Base-by-base conservation (phyloP, 2,329 filamentous ascomycete genomes). In the Thyridium curvatum region DNA sequence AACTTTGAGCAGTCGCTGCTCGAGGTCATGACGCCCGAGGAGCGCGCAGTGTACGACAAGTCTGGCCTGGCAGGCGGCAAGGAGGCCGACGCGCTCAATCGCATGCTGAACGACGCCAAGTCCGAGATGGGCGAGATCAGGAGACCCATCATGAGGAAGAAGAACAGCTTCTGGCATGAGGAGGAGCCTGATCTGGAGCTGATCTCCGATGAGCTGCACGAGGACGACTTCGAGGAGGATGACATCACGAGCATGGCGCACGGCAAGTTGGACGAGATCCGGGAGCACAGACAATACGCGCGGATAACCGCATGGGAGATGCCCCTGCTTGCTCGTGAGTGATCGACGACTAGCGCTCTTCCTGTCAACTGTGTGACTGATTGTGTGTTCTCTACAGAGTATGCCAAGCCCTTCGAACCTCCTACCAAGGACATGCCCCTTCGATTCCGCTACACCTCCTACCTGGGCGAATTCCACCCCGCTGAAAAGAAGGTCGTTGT, bases 391-490 rank as follows among this genome's bases (percentile, higher is more conserved):
- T 6, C 10, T 26, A 26, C 55, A 95, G 87, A 91, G 58, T 76
- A 93, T 46, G 84, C 86, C 40, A 86, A 86, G 62, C 84, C 86
- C 14, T 97, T 95, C 60, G 65, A 73, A 44, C 77, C 81, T 3
- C 88, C 91, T 2, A 72, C 75, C 12, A 61, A 71, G 21, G 62
- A 79, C 34, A 73, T 86, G 51, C 79, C 88, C 34, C 78, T 98
- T 41, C 84, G 91, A 53, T 98, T 96, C 79, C 84, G 93, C 53
- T 96, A 95, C 70, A 98, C 93, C 13, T 90, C 84, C 30, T 97
- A 97, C 66, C 84, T 98, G 75, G 91, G 91, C 53, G 93, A 97
- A 65, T 71, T 77, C 40, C 94, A 98, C 65, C 91, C 93, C 0
- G 88, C 91, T 3, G 81, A 89, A 63, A 82, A 81, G 58, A 98